Evolutionary conservation across 257 asterid genomes (phyloP), one percentile per base, ranked within the genome.

Genomic region (Ophiorrhiza pumila): DNA sequence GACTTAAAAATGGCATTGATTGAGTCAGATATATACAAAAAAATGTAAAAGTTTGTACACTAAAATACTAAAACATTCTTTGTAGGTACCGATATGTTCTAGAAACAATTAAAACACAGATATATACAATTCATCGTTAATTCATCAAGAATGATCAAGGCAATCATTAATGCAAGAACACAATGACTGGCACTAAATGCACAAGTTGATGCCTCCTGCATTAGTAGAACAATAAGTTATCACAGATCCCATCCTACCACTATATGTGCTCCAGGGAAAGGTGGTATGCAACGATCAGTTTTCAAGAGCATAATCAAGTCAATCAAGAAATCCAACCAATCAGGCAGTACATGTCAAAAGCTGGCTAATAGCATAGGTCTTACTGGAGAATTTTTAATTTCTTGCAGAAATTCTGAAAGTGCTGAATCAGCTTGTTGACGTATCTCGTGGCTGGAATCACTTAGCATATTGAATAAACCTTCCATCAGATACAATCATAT

Each of bases 401-500:
- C 99, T 88, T 90, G 98, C 77, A 95, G 98, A 88, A 95, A 92
- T 73, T 95, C 99, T 53, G 96, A 87, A 80, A 95, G 99, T 37
- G 99, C 99, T 20, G 98, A 95, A 92, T 95, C 99, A 77, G 98
- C 98, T 87, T 95, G 99, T 74, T 95, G 99, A 80, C 99, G 87
- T 86, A 92, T 95, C 82, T 95, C 98, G 73, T 88, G 98, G 86
- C 99, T 95, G 70, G 89, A 77, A 87, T 95, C 99, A 69, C 99
- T 95, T 64, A 95, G 87, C 99, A 95, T 95, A 84, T 92, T 95
- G 77, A 95, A 95, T 80, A 95, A 87, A 63, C 99, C 99, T 95
- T 89, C 79, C 74, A 79, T 72, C 74, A 72, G 74, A 84, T 62
- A 50, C 65, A 39, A 64, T 42, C 56, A 73, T 7, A 65, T 63